These are phyloP conservation scores for Brachypodium distachyon DNA, from an alignment of 202 grass and related monocot species.

Conservation along the genomic window DNA sequence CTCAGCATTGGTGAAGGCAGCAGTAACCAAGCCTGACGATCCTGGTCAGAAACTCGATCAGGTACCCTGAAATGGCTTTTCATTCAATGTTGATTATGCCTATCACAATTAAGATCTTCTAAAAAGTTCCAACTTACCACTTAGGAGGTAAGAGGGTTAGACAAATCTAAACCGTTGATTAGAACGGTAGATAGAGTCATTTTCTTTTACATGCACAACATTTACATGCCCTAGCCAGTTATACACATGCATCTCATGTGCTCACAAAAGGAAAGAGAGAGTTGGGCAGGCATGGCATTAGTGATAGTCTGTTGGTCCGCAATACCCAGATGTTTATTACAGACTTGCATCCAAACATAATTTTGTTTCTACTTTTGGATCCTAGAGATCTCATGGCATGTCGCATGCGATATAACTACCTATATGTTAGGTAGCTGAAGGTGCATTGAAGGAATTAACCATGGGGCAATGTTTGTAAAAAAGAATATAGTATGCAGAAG, in stretches of 20 bases:
- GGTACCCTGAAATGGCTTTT: constrained; percentile 30
- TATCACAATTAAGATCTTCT: background rate
- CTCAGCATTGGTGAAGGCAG: constrained; percentile 83
- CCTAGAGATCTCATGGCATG: background rate
- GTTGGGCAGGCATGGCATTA: background rate
- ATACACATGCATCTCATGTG: background rate
- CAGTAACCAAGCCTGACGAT: constrained; percentile 59
- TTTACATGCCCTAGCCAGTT: background rate
- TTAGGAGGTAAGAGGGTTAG: no score
- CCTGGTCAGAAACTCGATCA: constrained; percentile 76
- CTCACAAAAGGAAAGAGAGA: no score
- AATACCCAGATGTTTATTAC: background rate
- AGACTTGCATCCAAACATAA: background rate
- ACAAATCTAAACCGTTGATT: no score
- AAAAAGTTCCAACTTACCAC: no score
- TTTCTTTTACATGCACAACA: no score
- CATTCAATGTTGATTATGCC: background rate
- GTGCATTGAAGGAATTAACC: background rate
- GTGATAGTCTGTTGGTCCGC: background rate
- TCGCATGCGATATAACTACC: background rate
- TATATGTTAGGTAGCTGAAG: background rate
- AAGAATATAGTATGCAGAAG: background rate
- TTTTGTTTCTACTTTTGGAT: background rate
- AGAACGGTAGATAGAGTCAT: no score
- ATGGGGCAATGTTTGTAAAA: background rate